Evolutionary conservation across 352 stramenopile species (phyloP).

Genomic region (Globisporangium takayamanum): DNA sequence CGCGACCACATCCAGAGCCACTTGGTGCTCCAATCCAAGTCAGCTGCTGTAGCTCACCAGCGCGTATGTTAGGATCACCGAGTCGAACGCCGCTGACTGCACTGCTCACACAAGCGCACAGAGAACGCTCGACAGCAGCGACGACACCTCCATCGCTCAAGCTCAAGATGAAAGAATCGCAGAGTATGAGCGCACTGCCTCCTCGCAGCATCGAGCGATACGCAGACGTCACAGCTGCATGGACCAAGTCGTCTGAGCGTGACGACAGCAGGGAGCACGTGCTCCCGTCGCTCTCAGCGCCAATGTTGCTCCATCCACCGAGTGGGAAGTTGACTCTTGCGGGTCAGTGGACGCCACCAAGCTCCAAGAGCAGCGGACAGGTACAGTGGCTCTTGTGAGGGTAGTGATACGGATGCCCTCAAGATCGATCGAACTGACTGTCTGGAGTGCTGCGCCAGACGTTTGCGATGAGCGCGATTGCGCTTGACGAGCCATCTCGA

Average conservation of each 20-base stretch:
- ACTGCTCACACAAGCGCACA: not conserved
- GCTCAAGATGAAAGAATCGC: constrained; percentile 8
- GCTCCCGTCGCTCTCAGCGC: constrained; percentile 7
- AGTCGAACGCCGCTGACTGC: constrained; percentile 6
- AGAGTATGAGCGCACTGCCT: constrained; percentile 5
- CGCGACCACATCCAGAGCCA: constrained; percentile 30
- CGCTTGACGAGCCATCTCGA: constrained; percentile 19
- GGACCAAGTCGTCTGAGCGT: not conserved
- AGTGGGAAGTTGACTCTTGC: not conserved
- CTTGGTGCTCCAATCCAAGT: constrained; percentile 16
- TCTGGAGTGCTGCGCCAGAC: constrained; percentile 1
- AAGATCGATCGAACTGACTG: not conserved
- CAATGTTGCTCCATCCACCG: constrained; percentile 8
- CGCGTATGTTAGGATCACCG: constrained; percentile 1
- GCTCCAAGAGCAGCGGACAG: not conserved
- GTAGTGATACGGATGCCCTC: not conserved
- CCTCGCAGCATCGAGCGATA: not conserved
- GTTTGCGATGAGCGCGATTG: constrained; percentile 15
- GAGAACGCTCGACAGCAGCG: not conserved
- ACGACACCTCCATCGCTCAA: not conserved
- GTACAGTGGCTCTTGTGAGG: not conserved
- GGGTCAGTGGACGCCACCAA: not conserved
- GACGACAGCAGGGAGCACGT: not conserved
- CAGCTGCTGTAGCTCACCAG: constrained; percentile 1
- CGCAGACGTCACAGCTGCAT: not conserved